Evolutionary conservation across 331 rosid genomes (phyloP).

Genomic region (Telfairia occidentalis): DNA sequence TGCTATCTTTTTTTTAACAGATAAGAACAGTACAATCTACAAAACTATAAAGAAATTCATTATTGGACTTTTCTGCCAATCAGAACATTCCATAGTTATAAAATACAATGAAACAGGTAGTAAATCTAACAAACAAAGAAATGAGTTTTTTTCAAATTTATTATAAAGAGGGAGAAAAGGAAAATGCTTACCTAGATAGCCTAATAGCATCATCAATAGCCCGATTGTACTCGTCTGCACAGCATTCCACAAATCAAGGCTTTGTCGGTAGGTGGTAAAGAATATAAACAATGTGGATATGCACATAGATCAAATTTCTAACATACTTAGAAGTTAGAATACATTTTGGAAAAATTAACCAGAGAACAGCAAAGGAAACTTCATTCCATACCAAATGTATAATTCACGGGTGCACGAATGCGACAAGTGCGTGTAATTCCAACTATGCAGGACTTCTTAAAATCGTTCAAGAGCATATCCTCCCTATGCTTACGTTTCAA

Average conservation of each 20-base stretch:
- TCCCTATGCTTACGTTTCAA: constrained; percentile 37
- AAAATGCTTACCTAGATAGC: constrained; percentile 37
- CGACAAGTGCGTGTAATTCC: constrained; percentile 57
- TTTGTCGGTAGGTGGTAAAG: not conserved
- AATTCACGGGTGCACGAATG: constrained; percentile 39
- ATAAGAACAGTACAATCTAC: not conserved
- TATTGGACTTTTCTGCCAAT: not conserved
- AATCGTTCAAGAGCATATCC: constrained; percentile 28
- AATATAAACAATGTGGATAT: not conserved
- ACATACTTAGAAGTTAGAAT: not conserved
- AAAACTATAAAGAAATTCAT: not conserved
- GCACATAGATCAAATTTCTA: not conserved
- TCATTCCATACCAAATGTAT: constrained; percentile 48
- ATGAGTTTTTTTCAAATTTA: not conserved
- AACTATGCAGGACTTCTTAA: constrained; percentile 18
- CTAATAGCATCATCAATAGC: constrained; percentile 60
- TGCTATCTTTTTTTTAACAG: not conserved
- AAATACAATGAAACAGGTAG: not conserved
- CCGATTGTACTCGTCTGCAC: constrained; percentile 68
- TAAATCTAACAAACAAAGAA: not conserved
- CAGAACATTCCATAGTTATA: not conserved
- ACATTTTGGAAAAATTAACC: not conserved
- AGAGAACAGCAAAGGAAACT: constrained; percentile 1
- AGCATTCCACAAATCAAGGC: constrained; percentile 5
- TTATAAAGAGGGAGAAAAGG: not conserved